phyloP scores from a whole-genome alignment of 2,329 filamentous ascomycete genomes.

The Fusarium chuoi region DNA sequence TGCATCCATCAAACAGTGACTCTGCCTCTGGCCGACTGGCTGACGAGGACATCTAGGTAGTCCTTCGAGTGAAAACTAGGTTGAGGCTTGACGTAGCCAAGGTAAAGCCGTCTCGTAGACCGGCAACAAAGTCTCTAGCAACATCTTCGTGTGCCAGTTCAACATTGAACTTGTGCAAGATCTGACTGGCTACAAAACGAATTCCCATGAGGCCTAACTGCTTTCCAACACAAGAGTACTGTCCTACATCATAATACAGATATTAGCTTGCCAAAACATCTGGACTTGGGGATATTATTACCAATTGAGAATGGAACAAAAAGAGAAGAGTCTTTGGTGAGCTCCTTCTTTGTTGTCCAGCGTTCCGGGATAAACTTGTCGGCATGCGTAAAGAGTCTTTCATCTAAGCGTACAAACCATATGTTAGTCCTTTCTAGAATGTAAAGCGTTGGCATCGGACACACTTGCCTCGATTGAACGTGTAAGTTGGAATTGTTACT shows the following conservation, averaged over 20 bases:
- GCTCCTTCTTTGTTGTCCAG: background rate
- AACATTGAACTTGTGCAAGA: background rate
- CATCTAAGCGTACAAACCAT: background rate
- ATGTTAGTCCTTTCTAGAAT: background rate
- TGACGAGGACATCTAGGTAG: background rate
- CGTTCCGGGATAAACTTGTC: background rate
- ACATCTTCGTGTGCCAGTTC: background rate
- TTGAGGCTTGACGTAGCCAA: background rate
- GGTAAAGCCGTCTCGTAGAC: background rate
- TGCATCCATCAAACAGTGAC: background rate
- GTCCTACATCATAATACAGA: background rate
- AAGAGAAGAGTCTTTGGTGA: background rate
- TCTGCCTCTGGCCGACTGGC: rapidly evolving
- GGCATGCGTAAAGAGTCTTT: background rate
- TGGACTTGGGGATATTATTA: background rate
- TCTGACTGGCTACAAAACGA: background rate
- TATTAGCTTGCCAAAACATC: background rate
- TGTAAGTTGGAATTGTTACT: background rate
- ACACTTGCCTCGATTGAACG: background rate
- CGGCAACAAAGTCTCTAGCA: background rate
- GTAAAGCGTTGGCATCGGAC: background rate
- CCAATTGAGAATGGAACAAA: background rate
- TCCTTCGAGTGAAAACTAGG: background rate
- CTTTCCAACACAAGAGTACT: background rate
- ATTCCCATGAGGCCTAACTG: background rate